Evolutionary conservation across 495 filamentous ascomycete genomes (phyloP).

Genomic region (Pyronema domesticum): DNA sequence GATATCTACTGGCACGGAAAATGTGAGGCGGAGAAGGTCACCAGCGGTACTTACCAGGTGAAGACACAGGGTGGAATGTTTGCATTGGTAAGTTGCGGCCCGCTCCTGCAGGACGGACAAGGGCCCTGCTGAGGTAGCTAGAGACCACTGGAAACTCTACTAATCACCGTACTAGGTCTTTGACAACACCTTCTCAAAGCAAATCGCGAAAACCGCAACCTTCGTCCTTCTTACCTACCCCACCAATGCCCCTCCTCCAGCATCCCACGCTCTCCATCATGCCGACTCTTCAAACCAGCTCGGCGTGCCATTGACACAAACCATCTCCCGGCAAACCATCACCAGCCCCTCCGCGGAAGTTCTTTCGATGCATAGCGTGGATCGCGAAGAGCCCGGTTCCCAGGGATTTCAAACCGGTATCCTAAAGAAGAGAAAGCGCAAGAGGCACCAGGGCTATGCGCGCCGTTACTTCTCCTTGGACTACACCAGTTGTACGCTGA

Average conservation of each 20-base stretch:
- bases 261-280: constrained; percentile 49
- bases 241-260: constrained; percentile 62
- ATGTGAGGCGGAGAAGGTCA: constrained; percentile 92
- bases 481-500: constrained; percentile 74
- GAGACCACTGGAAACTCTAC: not conserved
- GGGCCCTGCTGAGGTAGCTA: not conserved
- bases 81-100: constrained; percentile 38
- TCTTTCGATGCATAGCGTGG: constrained; percentile 29
- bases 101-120: not conserved
- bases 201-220: constrained; percentile 81
- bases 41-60: constrained; percentile 76
- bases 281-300: constrained; percentile 25
- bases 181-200: constrained; percentile 97
- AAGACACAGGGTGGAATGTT: constrained; percentile 71
- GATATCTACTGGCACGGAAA: constrained; percentile 78
- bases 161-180: constrained; percentile 37
- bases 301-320: constrained; percentile 25
- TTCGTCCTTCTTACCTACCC: constrained; percentile 90
- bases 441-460: constrained; percentile 85
- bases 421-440: constrained; percentile 73
- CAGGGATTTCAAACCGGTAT: constrained; percentile 57
- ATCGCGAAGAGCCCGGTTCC: constrained; percentile 22
- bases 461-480: constrained; percentile 88
- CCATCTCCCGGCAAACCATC: constrained; percentile 6
- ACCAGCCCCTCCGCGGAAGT: constrained; percentile 32